Conservation (phyloP, 352 stramenopile genomes). For the Pythium apleroticum region DNA sequence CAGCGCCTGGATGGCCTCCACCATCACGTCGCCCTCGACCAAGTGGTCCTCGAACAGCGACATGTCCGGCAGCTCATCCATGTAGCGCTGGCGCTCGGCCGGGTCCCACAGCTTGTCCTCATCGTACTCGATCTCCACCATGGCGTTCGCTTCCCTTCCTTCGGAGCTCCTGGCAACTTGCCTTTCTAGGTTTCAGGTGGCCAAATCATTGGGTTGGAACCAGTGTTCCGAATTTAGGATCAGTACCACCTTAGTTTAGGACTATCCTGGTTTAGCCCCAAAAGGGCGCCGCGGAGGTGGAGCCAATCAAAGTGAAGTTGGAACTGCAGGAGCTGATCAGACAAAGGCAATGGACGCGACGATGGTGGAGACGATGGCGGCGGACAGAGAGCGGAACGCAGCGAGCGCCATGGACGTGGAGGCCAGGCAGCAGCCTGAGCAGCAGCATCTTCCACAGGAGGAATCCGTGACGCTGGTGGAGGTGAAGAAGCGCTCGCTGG, state of each 20-base stretch:
- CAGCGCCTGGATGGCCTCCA: slow-evolving; percentile 82
- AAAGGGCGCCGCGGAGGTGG: slow-evolving; percentile 24
- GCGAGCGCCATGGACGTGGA: slow-evolving; percentile 8
- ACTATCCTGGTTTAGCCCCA: slow-evolving; percentile 24
- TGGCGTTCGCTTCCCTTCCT: slow-evolving; percentile 23
- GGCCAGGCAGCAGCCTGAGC: neutral
- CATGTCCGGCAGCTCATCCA: slow-evolving; percentile 85
- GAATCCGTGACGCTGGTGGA: slow-evolving; percentile 3
- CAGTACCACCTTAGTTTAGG: slow-evolving; percentile 5
- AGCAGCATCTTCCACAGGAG: neutral
- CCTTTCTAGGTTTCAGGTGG: slow-evolving; percentile 13
- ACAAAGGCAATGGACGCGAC: slow-evolving; percentile 10
- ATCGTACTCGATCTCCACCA: slow-evolving; percentile 88
- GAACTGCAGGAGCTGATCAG: neutral
- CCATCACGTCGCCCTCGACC: slow-evolving; percentile 85
- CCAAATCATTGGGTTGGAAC: slow-evolving; percentile 19
- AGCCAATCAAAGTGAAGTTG: slow-evolving; percentile 24
- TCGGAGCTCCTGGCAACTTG: slow-evolving; percentile 12
- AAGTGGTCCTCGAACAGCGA: slow-evolving; percentile 88
- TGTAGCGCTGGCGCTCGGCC: slow-evolving; percentile 77
- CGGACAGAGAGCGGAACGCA: neutral
- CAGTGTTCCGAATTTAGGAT: slow-evolving; percentile 14
- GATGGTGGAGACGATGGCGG: slow-evolving; percentile 7
- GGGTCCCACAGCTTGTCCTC: slow-evolving; percentile 86
- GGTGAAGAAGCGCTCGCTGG: slow-evolving; percentile 37